These are phyloP conservation scores for Venturia asperata DNA, from an alignment of 2,329 filamentous ascomycete species.

Conservation along the genomic window DNA sequence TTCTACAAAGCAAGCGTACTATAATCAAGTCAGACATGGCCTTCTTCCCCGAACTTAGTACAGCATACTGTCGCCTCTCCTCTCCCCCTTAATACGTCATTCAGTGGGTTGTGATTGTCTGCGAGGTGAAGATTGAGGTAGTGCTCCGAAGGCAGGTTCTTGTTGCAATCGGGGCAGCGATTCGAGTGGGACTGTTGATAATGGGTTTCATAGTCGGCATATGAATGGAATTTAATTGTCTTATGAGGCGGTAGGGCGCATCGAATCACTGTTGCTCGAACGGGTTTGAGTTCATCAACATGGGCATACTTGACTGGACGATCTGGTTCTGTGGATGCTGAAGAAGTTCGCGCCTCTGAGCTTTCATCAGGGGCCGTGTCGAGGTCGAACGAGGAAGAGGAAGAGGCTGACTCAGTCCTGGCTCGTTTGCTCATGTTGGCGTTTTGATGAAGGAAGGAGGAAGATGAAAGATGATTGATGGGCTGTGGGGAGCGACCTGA, in stretches of 20 bases:
- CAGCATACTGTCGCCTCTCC: slow-evolving; percentile 75
- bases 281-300: slow-evolving; percentile 34
- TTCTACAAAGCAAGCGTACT: slow-evolving; percentile 88
- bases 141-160: slow-evolving; percentile 80
- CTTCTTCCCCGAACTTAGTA: not conserved
- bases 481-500: no score
- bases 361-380: slow-evolving; percentile 10
- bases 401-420: slow-evolving; percentile 44
- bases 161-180: slow-evolving; percentile 74
- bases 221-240: slow-evolving; percentile 62
- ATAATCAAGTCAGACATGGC: not conserved
- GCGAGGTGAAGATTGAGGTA: slow-evolving; percentile 79
- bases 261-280: slow-evolving; percentile 52
- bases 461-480: no score
- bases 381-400: slow-evolving; percentile 35
- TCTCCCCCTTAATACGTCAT: slow-evolving; percentile 61
- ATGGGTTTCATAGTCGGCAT: slow-evolving; percentile 79
- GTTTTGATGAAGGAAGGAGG: not conserved
- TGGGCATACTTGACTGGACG: slow-evolving; percentile 21
- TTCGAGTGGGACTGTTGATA: slow-evolving; percentile 76
- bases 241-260: slow-evolving; percentile 79
- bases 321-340: slow-evolving; percentile 2
- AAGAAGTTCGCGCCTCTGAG: not conserved
- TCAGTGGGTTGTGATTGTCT: slow-evolving; percentile 82
- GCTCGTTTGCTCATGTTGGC: slow-evolving; percentile 53